Evolutionary conservation across 345 rosid species (phyloP), one percentile per base, ranked within the genome.

Genomic region (Nasturtium officinale): DNA sequence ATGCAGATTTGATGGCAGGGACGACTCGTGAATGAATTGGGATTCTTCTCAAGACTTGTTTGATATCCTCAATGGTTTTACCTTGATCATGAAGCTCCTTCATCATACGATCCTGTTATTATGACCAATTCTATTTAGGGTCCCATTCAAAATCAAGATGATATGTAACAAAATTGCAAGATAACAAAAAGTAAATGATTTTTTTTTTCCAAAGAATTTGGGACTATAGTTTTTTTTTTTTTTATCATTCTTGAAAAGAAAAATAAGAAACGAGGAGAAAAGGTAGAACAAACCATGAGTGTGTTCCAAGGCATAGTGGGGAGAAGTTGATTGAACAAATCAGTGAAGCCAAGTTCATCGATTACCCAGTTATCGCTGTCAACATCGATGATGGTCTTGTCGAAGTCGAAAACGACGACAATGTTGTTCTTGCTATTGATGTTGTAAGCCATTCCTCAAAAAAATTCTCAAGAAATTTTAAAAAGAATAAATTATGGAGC

Each of bases 271-370:
- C 61, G 67, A 58, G 55, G 13, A 58, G 56, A 38, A 37, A 67
- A 61, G 18, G 45, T 0, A 33, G 20, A 56, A 65, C 71, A 30
- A 66, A 92, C 97, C 97, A 93, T 90, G 70, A 90, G 80, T 70
- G 90, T 71, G 77, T 93, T 93, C 96, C 97, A 92, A 21, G 97
- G 93, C 93, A 89, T 87, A 82, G 93, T 86, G 2, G 90, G 91
- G 17, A 90, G 97, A 61, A 92, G 98, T 33, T 84, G 86, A 55
- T 89, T 81, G 87, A 89, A 92, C 83, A 83, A 73, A 30, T 85
- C 90, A 15, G 91, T 85, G 50, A 81, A 82, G 58, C 98, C 97
- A 77, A 92, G 73, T 66, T 65, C 93, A 71, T 92, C 96, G 10
- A 92, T 30, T 0, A 90, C 91, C 88, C 91, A 93, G 25, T 90